Conservation (phyloP, 371 early-diverging fungal genomes). For the Apophysomyces sp. region DNA sequence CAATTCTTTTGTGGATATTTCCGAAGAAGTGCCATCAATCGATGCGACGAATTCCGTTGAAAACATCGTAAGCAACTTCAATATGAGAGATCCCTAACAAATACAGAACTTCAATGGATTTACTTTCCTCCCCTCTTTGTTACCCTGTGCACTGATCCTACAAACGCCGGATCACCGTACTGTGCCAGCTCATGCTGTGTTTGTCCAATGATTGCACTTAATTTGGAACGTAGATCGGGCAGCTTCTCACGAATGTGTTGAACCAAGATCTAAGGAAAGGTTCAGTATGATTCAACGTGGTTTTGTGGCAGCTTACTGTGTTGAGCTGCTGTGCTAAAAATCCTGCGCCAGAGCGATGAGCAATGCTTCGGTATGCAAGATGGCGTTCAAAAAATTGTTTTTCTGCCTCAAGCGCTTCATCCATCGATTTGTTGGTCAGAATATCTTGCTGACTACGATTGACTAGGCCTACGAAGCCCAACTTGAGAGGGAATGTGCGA, state of each 20-base stretch:
- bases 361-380: slow-evolving; percentile 82
- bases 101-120: background rate
- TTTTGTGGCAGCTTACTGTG: slow-evolving; percentile 12
- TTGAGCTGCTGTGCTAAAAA: slow-evolving; percentile 33
- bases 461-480: slow-evolving; percentile 90
- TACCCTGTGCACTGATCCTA: slow-evolving; percentile 61
- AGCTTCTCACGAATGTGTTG: slow-evolving; percentile 81
- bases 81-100: slow-evolving; percentile 64
- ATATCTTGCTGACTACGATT: slow-evolving; percentile 90
- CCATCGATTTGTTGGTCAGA: slow-evolving; percentile 74
- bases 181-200: slow-evolving; percentile 78
- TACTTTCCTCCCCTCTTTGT: slow-evolving; percentile 44
- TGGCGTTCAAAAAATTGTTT: slow-evolving; percentile 78
- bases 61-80: slow-evolving; percentile 81
- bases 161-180: slow-evolving; percentile 67
- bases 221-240: slow-evolving; percentile 80
- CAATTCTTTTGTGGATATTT: slow-evolving; percentile 90
- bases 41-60: slow-evolving; percentile 78
- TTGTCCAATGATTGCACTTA: slow-evolving; percentile 76
- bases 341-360: slow-evolving; percentile 63
- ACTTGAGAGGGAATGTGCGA: slow-evolving; percentile 72
- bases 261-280: slow-evolving; percentile 58
- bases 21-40: slow-evolving; percentile 80
- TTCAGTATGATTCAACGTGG: background rate
- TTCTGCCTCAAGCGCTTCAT: slow-evolving; percentile 78